These are phyloP conservation scores for Alternaria sp. DNA, from an alignment of 2,329 filamentous ascomycete species.

Conservation along the genomic window DNA sequence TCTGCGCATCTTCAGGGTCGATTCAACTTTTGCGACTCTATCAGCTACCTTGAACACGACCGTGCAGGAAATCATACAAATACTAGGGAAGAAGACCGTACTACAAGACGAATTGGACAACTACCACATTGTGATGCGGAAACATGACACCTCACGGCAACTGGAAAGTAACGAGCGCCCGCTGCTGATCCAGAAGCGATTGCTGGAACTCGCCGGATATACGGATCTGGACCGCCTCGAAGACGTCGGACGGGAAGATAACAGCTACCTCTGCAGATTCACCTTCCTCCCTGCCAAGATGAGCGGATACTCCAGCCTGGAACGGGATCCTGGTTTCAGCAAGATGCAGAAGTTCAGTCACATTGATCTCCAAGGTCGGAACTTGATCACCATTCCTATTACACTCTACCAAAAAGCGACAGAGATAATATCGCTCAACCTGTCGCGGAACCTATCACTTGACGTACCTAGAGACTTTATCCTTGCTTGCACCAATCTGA, in stretches of 20 bases:
- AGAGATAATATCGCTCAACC: conserved; percentile 93
- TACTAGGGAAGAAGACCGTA: conserved; percentile 93
- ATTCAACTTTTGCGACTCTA: conserved; percentile 92
- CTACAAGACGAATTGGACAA: conserved; percentile 89
- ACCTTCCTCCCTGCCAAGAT: conserved; percentile 91
- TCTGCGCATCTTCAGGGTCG: conserved; percentile 91
- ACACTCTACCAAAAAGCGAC: conserved; percentile 87
- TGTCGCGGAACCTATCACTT: conserved; percentile 89
- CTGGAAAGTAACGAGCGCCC: conserved; percentile 80
- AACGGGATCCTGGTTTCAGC: conserved; percentile 78
- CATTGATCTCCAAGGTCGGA: conserved; percentile 87
- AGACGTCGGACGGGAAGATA: conserved; percentile 94
- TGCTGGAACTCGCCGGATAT: conserved; percentile 92
- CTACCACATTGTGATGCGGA: conserved; percentile 94
- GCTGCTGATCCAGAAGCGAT: conserved; percentile 85
- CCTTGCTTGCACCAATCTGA: conserved; percentile 85
- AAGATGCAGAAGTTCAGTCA: conserved; percentile 92
- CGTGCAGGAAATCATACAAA: conserved; percentile 84
- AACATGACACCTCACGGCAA: conserved; percentile 86
- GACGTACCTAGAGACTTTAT: conserved; percentile 97
- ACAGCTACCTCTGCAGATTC: conserved; percentile 95
- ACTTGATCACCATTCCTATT: conserved; percentile 93
- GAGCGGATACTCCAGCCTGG: conserved; percentile 74
- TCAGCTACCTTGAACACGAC: conserved; percentile 84
- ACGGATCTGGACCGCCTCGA: conserved; percentile 85